Conservation (phyloP, 2,329 filamentous ascomycete genomes). For the Talaromyces albobiverticillius region DNA sequence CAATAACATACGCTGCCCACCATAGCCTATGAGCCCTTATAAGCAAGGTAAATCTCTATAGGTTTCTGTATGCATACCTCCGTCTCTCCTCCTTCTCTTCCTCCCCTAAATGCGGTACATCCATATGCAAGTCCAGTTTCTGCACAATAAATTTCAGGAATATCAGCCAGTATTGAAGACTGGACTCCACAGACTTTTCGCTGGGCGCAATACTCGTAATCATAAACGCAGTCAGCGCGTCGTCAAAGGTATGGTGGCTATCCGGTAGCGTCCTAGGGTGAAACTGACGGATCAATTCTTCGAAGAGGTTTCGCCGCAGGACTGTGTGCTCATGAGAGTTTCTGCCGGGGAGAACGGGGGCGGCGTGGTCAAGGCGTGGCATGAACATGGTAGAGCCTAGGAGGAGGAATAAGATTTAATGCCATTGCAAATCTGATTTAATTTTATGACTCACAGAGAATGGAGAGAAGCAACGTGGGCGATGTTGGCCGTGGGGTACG, state of each 20-base stretch:
- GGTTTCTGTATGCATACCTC: background rate
- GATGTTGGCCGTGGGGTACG: background rate
- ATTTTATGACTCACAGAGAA: background rate
- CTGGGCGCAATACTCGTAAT: constrained; percentile 2
- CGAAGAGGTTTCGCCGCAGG: background rate
- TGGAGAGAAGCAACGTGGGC: background rate
- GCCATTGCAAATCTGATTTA: background rate
- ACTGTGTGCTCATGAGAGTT: background rate
- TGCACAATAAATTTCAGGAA: constrained; percentile 3
- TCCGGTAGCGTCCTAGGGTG: constrained; percentile 1
- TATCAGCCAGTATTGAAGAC: constrained; percentile 4
- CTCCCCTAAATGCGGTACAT: background rate
- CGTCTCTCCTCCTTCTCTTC: constrained; percentile 3
- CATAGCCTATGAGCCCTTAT: background rate
- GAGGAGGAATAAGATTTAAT: background rate
- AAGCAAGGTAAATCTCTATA: background rate
- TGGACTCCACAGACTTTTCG: constrained; percentile 2
- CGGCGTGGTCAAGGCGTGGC: background rate
- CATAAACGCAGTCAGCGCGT: constrained; percentile 2
- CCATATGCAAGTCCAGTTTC: background rate
- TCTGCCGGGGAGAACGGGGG: background rate
- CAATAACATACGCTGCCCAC: constrained; percentile 1
- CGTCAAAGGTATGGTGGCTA: background rate
- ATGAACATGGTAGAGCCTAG: constrained; percentile 4
- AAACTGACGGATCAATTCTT: background rate